Evolutionary conservation across 169 alveolate species (phyloP).

Genomic region (Plasmodium inui): DNA sequence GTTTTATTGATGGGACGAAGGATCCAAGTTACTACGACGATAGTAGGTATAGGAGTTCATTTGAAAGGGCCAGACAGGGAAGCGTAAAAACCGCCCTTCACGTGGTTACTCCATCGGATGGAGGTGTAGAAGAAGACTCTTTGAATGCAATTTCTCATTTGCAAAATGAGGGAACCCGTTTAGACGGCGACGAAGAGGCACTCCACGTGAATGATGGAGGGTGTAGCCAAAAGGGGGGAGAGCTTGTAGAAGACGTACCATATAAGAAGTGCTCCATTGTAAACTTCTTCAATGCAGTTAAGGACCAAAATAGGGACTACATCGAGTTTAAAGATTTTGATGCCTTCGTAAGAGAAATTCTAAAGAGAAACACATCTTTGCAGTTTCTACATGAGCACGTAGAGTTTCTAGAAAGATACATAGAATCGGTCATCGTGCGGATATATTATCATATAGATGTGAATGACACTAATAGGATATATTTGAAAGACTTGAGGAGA

Average conservation of each 20-base stretch:
- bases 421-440: conserved; percentile 71
- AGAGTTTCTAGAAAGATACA: conserved; percentile 74
- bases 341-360: conserved; percentile 49
- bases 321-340: conserved; percentile 68
- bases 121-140: background rate
- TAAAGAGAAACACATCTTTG: conserved; percentile 48
- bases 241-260: conserved; percentile 40
- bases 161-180: background rate
- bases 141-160: background rate
- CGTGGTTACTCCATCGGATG: background rate
- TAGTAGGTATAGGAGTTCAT: conserved; percentile 17
- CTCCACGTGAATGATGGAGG: background rate
- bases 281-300: conserved; percentile 64
- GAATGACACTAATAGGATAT: conserved; percentile 67
- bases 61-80: conserved; percentile 12
- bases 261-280: conserved; percentile 56
- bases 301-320: conserved; percentile 23
- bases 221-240: conserved; percentile 11
- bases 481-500: conserved; percentile 44
- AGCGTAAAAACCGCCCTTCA: background rate
- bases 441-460: conserved; percentile 61
- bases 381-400: conserved; percentile 49
- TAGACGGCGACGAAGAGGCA: background rate
- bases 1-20: conserved; percentile 65
- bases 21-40: conserved; percentile 73